Evolutionary conservation across 192 early-diverging fungal species (phyloP), one percentile per base, ranked within the genome.

Genomic region (Umbelopsis vinacea): DNA sequence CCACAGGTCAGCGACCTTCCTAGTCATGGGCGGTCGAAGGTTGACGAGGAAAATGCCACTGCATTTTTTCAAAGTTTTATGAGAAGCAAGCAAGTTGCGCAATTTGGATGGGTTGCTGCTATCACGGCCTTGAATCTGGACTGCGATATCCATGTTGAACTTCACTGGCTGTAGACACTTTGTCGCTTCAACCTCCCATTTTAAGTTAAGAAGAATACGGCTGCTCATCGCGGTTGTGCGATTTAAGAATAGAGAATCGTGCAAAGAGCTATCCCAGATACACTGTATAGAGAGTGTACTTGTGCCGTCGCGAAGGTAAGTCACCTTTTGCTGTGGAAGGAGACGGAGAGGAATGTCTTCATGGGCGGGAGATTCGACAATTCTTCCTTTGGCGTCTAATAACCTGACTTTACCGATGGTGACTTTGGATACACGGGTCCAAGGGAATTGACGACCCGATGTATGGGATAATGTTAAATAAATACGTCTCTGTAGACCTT

Each of bases 231-330:
- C 72, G 0, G 92, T 93, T 5, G 89, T 82, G 22, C 80, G 52
- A 69, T 94, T 90, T n/a, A 94, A 75, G 55, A 90, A 83, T 0
- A 88, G 72, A 0, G 87, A 90, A 9, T 88, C 92, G 46, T 92
- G 88, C 8, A 93, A 82, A 0, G 92, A 91, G 21, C 91, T 91
- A 66, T 94, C 92, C 92, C 92, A 94, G 7, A 91, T 81, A 22
- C 87, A 87, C 1, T 83, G 79, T 9, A 83, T 81, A 14, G 71
- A 53, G 0, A 91, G 68, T 21, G 85, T 85, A 68, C 89, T 86
- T 0, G 90, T 89, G 15, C 92, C 92, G 68, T 92, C 88, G 0
- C 69, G 74, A 1, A 86, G 81, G 29, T 85, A 83, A 11, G 80
- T 71, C 6, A 84, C 81, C 21, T 71, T 71, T 69, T 86, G 86